These are phyloP conservation scores for Euphorbia lathyris DNA, from an alignment of 345 rosid genomes.

Conservation along the genomic window DNA sequence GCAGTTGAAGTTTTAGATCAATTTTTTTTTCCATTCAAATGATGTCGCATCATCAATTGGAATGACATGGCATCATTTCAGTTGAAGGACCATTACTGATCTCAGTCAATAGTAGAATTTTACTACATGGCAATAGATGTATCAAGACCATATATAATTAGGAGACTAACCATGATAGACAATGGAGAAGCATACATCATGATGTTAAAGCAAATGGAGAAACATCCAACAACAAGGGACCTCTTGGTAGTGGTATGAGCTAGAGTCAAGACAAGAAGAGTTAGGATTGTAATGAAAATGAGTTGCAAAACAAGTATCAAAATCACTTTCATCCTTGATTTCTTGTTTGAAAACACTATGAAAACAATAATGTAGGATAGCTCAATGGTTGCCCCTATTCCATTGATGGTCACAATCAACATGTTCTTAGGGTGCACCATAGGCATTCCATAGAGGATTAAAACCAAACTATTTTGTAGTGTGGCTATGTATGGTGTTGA, in stretches of 20 bases:
- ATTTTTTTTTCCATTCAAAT: no score
- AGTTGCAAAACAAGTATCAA: constrained; percentile 35
- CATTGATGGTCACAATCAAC: constrained; percentile 70
- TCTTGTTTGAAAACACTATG: constrained; percentile 36
- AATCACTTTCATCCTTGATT: constrained; percentile 37
- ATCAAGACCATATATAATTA: no score
- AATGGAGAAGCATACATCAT: constrained; percentile 90
- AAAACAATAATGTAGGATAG: constrained; percentile 46
- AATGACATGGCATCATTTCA: no score
- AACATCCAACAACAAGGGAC: constrained; percentile 51
- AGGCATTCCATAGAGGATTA: constrained; percentile 85
- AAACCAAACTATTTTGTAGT: constrained; percentile 65
- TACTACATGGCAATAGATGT: no score
- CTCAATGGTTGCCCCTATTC: constrained; percentile 60
- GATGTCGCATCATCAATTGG: no score
- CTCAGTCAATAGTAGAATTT: no score
- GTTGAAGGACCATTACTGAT: no score
- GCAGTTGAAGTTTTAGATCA: no score
- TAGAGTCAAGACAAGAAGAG: constrained; percentile 42
- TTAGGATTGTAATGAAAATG: constrained; percentile 29
- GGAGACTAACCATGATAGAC: constrained; percentile 71
- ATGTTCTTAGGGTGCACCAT: constrained; percentile 61
- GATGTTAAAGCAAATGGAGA: constrained; percentile 57
- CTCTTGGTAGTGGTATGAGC: constrained; percentile 44
- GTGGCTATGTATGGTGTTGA: constrained; percentile 73